A percentile compares a stretch with the other conserved stretches of the same genome.
Conservation (phyloP, 768 basidiomycete genomes). For the Sporobolomyces pararoseus region DNA sequence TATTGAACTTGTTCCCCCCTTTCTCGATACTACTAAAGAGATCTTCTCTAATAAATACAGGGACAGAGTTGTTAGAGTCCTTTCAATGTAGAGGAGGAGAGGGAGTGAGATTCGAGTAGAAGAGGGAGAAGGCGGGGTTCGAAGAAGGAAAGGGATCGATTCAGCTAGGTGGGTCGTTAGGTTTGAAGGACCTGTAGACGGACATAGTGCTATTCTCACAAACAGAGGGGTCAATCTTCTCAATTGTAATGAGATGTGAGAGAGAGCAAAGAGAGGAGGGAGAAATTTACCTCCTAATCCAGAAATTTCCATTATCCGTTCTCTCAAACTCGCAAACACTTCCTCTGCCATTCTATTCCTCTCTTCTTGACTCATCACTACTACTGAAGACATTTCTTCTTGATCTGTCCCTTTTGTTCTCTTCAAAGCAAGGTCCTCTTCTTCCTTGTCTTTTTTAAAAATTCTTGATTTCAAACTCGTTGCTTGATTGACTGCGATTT, state of each 20-base stretch:
- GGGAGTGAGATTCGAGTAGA: slow-evolving; percentile 23
- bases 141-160: neutral
- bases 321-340: slow-evolving; percentile 47
- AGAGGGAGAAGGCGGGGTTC: neutral
- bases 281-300: slow-evolving; percentile 63
- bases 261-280: slow-evolving; percentile 24
- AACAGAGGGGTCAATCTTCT: too few relatives aligned
- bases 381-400: too few relatives aligned
- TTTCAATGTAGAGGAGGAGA: slow-evolving; percentile 28
- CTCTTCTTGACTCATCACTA: neutral
- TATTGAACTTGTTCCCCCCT: slow-evolving; percentile 78
- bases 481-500: slow-evolving; percentile 82
- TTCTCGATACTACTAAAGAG: slow-evolving; percentile 60
- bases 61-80: slow-evolving; percentile 61
- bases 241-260: neutral
- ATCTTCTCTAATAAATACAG: slow-evolving; percentile 66
- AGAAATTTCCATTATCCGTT: slow-evolving; percentile 62
- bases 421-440: neutral
- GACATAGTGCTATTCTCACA: slow-evolving; percentile 6
- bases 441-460: slow-evolving; percentile 48
- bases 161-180: slow-evolving; percentile 13
- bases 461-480: too few relatives aligned
- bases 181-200: neutral
- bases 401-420: slow-evolving; percentile 1
- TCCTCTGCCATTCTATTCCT: slow-evolving; percentile 35